phyloP scores from a whole-genome alignment of 2,329 filamentous ascomycete species.

The Fusarium pseudonygamai region DNA sequence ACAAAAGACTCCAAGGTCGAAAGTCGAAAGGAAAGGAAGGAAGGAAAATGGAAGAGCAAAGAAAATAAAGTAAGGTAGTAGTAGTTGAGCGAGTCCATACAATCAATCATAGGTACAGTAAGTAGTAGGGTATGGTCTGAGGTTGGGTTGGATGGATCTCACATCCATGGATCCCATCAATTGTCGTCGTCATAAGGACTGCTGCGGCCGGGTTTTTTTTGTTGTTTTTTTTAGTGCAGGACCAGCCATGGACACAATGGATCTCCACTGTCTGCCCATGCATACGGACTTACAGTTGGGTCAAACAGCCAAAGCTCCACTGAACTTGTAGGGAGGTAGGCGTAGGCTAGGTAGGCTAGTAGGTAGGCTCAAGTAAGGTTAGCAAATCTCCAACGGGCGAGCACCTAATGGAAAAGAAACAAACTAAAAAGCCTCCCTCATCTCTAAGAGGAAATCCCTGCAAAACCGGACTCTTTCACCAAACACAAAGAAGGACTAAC shows the following conservation, averaged over 20 bases:
- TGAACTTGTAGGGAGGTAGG: not conserved
- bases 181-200: conserved; percentile 33
- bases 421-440: not conserved
- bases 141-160: conserved; percentile 19
- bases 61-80: conserved; percentile 4
- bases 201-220: conserved; percentile 12
- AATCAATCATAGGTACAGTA: not conserved
- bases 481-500: conserved; percentile 30
- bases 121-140: conserved; percentile 9
- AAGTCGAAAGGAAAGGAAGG: conserved; percentile 15
- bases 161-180: conserved; percentile 13
- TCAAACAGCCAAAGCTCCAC: conserved; percentile 17
- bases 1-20: not conserved
- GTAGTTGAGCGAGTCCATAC: not conserved
- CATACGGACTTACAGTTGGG: conserved; percentile 16
- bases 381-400: conserved; percentile 5
- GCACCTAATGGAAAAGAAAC: not conserved
- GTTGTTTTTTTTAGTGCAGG: conserved; percentile 24
- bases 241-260: conserved; percentile 3
- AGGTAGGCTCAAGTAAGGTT: too few species aligned
- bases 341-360: too few species aligned
- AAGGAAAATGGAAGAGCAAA: conserved; percentile 30
- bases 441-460: conserved; percentile 24
- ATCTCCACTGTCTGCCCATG: conserved; percentile 9
- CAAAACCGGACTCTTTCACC: not conserved